Evolutionary conservation across 2,329 filamentous ascomycete species (phyloP).

Genomic region (Neobulgaria alba): DNA sequence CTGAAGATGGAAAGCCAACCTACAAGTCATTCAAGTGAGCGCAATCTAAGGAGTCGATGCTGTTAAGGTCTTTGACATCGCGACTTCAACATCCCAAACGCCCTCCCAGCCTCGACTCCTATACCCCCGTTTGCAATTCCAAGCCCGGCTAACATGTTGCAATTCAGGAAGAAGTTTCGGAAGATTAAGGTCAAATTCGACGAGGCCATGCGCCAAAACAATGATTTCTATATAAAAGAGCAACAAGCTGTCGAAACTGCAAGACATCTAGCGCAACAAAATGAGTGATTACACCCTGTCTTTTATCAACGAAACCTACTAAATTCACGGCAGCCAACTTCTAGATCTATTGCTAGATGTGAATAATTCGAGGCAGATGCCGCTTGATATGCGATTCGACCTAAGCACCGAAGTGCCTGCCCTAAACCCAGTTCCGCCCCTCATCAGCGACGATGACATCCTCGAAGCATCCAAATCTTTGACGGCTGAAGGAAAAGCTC

Average conservation of each 20-base stretch:
- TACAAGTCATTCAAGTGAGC: constrained; percentile 33
- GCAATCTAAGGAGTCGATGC: constrained; percentile 15
- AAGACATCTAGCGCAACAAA: constrained; percentile 79
- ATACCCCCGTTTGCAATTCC: not conserved
- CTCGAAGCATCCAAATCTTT: constrained; percentile 13
- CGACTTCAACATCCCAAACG: not conserved
- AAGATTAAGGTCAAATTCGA: constrained; percentile 81
- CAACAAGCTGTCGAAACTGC: constrained; percentile 73
- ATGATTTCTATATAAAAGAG: constrained; percentile 72
- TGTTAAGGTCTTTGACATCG: not conserved
- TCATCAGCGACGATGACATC: constrained; percentile 23
- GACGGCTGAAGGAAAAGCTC: constrained; percentile 21
- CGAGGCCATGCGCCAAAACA: constrained; percentile 68
- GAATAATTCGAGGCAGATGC: constrained; percentile 75
- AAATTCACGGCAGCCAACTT: constrained; percentile 55
- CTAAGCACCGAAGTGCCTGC: constrained; percentile 36
- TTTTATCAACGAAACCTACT: constrained; percentile 1
- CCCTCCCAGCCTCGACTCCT: too few species aligned
- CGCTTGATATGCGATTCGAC: constrained; percentile 65
- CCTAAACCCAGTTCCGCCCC: constrained; percentile 18
- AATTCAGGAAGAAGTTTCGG: constrained; percentile 88
- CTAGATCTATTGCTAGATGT: constrained; percentile 84
- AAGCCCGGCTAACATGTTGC: constrained; percentile 36
- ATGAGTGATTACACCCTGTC: constrained; percentile 59
- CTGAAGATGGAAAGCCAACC: constrained; percentile 22